phyloP scores from a whole-genome alignment of 2,329 filamentous ascomycete genomes.

The Penicillium sclerotigenum region DNA sequence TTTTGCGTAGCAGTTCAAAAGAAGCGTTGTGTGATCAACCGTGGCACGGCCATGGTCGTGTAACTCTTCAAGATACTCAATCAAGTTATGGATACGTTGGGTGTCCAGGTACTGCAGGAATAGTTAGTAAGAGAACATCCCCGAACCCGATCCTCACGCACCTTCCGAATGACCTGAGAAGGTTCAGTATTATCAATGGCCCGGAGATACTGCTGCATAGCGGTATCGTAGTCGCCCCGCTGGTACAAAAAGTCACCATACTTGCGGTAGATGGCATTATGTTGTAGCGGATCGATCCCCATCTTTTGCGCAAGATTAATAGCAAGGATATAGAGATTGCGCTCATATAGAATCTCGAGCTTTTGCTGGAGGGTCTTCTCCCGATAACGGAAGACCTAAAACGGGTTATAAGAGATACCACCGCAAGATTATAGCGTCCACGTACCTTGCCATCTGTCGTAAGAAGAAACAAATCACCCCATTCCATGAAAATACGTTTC shows the following conservation, averaged over 20 bases:
- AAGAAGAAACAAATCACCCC: constrained; percentile 89
- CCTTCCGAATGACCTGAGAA: constrained; percentile 92
- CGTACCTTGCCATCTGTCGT: constrained; percentile 85
- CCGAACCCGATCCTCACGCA: constrained; percentile 30
- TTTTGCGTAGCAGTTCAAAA: constrained; percentile 97
- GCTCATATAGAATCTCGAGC: constrained; percentile 87
- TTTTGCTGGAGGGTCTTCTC: constrained; percentile 89
- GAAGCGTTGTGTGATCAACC: constrained; percentile 87
- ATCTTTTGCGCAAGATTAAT: constrained; percentile 91
- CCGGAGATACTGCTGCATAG: constrained; percentile 98
- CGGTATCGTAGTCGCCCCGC: constrained; percentile 91
- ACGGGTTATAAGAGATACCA: constrained; percentile 22
- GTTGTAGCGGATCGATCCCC: constrained; percentile 73
- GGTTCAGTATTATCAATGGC: constrained; percentile 96
- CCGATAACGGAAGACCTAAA: constrained; percentile 77
- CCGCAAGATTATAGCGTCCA: not conserved
- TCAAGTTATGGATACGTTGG: constrained; percentile 94
- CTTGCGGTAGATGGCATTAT: constrained; percentile 86
- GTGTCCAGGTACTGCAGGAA: constrained; percentile 77
- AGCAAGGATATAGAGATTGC: constrained; percentile 86
- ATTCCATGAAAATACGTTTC: constrained; percentile 76
- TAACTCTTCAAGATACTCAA: constrained; percentile 93
- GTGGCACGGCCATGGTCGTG: constrained; percentile 93
- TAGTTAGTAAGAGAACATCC: constrained; percentile 15
- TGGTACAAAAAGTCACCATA: constrained; percentile 95